Evolutionary conservation across 441 rosid species (phyloP).

Genomic region (Erodium moschatum): DNA sequence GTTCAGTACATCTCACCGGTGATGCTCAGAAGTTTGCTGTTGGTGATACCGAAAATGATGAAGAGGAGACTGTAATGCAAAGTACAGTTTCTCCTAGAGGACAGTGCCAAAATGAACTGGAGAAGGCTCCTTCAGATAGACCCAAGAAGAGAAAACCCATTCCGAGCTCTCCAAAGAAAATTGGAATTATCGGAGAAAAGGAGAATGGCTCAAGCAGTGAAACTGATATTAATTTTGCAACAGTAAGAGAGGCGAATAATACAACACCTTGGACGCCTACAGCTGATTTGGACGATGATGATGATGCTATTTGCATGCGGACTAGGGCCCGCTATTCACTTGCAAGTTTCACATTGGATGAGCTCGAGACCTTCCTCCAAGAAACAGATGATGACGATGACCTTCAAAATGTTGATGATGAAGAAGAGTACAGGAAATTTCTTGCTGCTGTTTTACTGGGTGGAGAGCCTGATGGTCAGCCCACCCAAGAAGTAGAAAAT

Average conservation of each 20-base stretch:
- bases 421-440: slow-evolving; percentile 86
- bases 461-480: slow-evolving; percentile 42
- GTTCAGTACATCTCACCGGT: slow-evolving; percentile 21
- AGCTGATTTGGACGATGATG: slow-evolving; percentile 34
- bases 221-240: slow-evolving; percentile 23
- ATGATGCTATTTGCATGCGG: slow-evolving; percentile 72
- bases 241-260: slow-evolving; percentile 18
- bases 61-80: slow-evolving; percentile 36
- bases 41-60: slow-evolving; percentile 36
- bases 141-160: slow-evolving; percentile 29
- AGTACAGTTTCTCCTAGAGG: slow-evolving; percentile 25
- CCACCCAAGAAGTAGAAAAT: slow-evolving; percentile 33
- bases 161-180: slow-evolving; percentile 21
- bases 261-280: slow-evolving; percentile 18
- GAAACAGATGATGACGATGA: slow-evolving; percentile 94
- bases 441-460: slow-evolving; percentile 74
- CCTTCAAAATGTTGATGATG: slow-evolving; percentile 72
- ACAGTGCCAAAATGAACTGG: slow-evolving; percentile 21
- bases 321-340: slow-evolving; percentile 91
- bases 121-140: slow-evolving; percentile 11
- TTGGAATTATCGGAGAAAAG: slow-evolving; percentile 19
- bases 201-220: slow-evolving; percentile 23
- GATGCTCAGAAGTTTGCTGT: slow-evolving; percentile 23
- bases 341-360: slow-evolving; percentile 84
- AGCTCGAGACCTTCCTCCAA: slow-evolving; percentile 91